Conservation (phyloP, 2,329 filamentous ascomycete genomes). For the Beauveria australis region DNA sequence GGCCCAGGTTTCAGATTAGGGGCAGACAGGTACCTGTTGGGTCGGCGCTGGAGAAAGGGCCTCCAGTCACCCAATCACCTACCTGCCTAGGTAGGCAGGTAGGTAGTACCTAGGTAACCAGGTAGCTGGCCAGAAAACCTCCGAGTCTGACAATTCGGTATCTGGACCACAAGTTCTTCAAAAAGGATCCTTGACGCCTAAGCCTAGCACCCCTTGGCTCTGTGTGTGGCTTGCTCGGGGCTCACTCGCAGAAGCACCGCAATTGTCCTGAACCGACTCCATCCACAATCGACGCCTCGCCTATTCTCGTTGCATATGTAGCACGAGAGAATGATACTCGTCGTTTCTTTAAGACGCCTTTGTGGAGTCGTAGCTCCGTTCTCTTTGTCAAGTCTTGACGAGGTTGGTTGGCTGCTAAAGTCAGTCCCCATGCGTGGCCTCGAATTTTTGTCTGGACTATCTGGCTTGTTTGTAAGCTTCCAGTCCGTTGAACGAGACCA, state of each 20-base stretch:
- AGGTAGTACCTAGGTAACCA: not conserved
- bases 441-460: not conserved
- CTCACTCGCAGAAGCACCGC: slow-evolving; percentile 1
- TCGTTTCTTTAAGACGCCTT: slow-evolving; percentile 1
- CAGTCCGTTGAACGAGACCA: not conserved
- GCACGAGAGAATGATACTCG: slow-evolving; percentile 2
- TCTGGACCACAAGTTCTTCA: not conserved
- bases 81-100: not conserved
- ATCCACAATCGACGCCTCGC: not conserved
- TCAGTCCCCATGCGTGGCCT: not conserved
- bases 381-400: slow-evolving; percentile 4
- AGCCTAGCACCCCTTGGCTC: not conserved
- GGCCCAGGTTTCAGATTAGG: not conserved
- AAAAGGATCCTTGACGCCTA: not conserved
- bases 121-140: not conserved
- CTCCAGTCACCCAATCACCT: not conserved
- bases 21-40: no score
- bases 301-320: not conserved
- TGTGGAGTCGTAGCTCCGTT: not conserved
- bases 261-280: not conserved
- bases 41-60: no score
- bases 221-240: not conserved
- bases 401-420: not conserved
- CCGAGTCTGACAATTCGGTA: not conserved
- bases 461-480: not conserved